phyloP scores from a whole-genome alignment of 257 asterid species.

The Jasminum sambac region DNA sequence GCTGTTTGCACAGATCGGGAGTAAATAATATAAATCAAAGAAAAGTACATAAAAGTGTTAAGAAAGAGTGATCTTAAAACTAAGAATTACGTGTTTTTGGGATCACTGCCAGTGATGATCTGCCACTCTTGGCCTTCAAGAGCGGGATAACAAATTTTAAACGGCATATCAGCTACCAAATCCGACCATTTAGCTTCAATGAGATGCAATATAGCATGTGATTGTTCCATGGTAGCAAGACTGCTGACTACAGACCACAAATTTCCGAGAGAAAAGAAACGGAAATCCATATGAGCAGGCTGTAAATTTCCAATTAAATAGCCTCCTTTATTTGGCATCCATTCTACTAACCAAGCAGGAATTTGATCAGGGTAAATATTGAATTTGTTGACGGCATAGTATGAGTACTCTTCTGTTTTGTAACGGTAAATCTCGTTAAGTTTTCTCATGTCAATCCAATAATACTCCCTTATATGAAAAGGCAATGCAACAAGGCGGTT shows the following conservation, averaged over 20 bases:
- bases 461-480: slow-evolving; percentile 72
- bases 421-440: slow-evolving; percentile 73
- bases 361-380: slow-evolving; percentile 81
- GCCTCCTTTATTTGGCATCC: slow-evolving; percentile 81
- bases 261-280: slow-evolving; percentile 74
- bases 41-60: not conserved
- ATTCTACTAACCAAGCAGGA: slow-evolving; percentile 69
- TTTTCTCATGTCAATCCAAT: slow-evolving; percentile 70
- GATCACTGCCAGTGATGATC: slow-evolving; percentile 73
- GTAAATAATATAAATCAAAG: not conserved
- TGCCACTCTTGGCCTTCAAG: slow-evolving; percentile 80
- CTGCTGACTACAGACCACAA: slow-evolving; percentile 66
- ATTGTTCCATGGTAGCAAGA: slow-evolving; percentile 58
- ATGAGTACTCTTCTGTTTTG: slow-evolving; percentile 79
- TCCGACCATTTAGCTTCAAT: slow-evolving; percentile 72
- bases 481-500: slow-evolving; percentile 75
- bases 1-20: no score
- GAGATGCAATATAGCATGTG: slow-evolving; percentile 69
- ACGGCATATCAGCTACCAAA: slow-evolving; percentile 76
- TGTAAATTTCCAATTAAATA: slow-evolving; percentile 70
- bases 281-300: slow-evolving; percentile 86
- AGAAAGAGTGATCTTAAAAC: not conserved
- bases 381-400: slow-evolving; percentile 73
- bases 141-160: slow-evolving; percentile 78
- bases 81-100: slow-evolving; percentile 66